Evolutionary conservation across 2,329 filamentous ascomycete species (phyloP), one percentile per base, ranked within the genome.

Genomic region (Verticillium klebahnii): DNA sequence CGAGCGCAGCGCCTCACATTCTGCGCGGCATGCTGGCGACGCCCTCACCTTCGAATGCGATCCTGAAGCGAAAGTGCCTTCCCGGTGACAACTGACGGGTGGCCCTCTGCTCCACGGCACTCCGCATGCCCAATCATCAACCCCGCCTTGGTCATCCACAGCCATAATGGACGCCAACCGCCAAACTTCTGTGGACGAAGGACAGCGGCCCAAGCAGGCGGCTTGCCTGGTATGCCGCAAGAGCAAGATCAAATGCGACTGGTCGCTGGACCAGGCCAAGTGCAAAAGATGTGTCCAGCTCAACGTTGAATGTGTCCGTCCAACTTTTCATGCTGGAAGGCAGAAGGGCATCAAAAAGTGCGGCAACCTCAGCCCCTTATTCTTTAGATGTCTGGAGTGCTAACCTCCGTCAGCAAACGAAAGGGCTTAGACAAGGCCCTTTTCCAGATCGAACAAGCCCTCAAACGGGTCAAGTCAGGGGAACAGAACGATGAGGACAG

Each of bases 321-420:
- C 83, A n/a, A 84, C 84, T n/a, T 90, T 91, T 69, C 88, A 91
- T 64, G 83, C 90, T 4, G 89, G 89, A 8, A 80, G 89, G 58
- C 88, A 90, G 69, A 91, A 91, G 70, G 89, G 89, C 25, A 89
- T 91, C 63, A 92, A 91, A 73, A 92, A 92, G 89, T 89, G 74
- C 74, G 79, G 19, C 56, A 14, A 34, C 23, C 55, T 15, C 17
- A 14, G 12, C 19, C 12, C 54, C 54, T 23, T 29, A 57, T 34
- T 19, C 34, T 1, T 15, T 25, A 11, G 17, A 7, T 50, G 12
- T 25, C 5, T 29, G 29, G 39, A 7, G 60, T 36, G 58, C 3
- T 58, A 34, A 60, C 56, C 58, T 64, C 57, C 12, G 45, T 17
- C 65, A 91, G 89, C 73, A 92, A 92, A 73, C 85, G 89, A 50